phyloP scores from a whole-genome alignment of 441 rosid species.

The Omphalea diandra region DNA sequence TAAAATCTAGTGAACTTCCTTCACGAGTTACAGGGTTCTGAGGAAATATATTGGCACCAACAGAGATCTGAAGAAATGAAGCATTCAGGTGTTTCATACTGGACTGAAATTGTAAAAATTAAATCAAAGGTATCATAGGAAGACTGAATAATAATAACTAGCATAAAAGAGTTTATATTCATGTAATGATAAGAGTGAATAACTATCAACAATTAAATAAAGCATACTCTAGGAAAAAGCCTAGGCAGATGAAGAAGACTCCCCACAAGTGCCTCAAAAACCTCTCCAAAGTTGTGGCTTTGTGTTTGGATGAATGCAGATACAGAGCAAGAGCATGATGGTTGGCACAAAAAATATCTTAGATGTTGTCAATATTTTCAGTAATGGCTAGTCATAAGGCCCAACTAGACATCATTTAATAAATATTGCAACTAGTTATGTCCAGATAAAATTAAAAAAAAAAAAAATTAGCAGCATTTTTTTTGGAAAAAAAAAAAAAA shows the following conservation, averaged over 20 bases:
- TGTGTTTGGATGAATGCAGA: neutral
- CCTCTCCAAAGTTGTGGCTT: neutral
- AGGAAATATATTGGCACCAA: slow-evolving; percentile 80
- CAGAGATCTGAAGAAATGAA: slow-evolving; percentile 66
- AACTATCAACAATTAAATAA: neutral
- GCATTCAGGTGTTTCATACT: slow-evolving; percentile 11
- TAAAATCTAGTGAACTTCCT: slow-evolving; percentile 60
- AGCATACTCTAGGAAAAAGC: neutral
- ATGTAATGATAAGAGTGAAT: neutral
- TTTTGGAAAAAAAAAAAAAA: neutral
- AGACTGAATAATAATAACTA: neutral
- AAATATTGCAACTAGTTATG: neutral
- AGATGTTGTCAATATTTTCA: neutral
- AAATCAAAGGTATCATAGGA: neutral
- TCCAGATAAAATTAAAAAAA: neutral
- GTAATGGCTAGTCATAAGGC: neutral
- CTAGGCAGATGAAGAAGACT: neutral
- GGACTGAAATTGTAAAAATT: slow-evolving; percentile 13
- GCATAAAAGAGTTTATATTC: neutral
- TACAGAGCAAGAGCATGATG: neutral
- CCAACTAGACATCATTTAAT: neutral
- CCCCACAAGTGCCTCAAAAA: neutral
- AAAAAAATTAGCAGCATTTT: neutral
- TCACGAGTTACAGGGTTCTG: slow-evolving; percentile 58
- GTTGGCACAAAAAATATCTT: neutral